A percentile compares a stretch with the other conserved stretches of the same genome.
Evolutionary conservation across 2,329 filamentous ascomycete species (phyloP).

Genomic region (Neonectria sp.): DNA sequence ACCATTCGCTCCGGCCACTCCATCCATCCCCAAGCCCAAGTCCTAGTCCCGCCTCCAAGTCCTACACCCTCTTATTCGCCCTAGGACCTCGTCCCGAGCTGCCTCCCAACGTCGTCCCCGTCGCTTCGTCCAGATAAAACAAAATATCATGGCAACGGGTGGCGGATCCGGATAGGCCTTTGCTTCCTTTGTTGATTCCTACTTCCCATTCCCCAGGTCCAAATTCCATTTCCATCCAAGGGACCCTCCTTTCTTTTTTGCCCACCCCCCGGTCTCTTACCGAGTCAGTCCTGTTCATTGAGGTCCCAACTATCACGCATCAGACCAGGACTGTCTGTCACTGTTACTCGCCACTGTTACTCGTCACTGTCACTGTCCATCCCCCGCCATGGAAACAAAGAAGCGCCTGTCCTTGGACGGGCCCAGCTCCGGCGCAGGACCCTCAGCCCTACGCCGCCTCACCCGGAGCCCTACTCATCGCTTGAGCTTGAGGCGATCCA

Average conservation of each 20-base stretch:
- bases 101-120: slow-evolving; percentile 43
- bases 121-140: slow-evolving; percentile 35
- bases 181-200: slow-evolving; percentile 22
- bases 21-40: slow-evolving; percentile 29
- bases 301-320: slow-evolving; percentile 5
- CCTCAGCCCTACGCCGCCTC: slow-evolving; percentile 52
- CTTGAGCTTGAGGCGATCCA: slow-evolving; percentile 50
- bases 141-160: slow-evolving; percentile 46
- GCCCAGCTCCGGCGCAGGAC: slow-evolving; percentile 43
- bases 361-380: not conserved
- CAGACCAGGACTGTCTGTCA: slow-evolving; percentile 3
- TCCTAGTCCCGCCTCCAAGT: slow-evolving; percentile 48
- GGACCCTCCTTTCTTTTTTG: slow-evolving; percentile 20
- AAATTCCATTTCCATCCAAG: slow-evolving; percentile 1
- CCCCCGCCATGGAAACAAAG: slow-evolving; percentile 50
- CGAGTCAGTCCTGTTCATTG: slow-evolving; percentile 5
- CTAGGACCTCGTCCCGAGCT: slow-evolving; percentile 47
- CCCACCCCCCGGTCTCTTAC: slow-evolving; percentile 3
- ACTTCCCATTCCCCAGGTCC: slow-evolving; percentile 9
- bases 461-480: slow-evolving; percentile 52
- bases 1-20: slow-evolving; percentile 5
- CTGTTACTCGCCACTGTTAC: not conserved
- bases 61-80: slow-evolving; percentile 51
- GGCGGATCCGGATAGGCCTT: slow-evolving; percentile 39
- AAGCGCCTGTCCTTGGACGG: slow-evolving; percentile 49